Conservation (phyloP, 345 rosid genomes). For the Heritiera littoralis region DNA sequence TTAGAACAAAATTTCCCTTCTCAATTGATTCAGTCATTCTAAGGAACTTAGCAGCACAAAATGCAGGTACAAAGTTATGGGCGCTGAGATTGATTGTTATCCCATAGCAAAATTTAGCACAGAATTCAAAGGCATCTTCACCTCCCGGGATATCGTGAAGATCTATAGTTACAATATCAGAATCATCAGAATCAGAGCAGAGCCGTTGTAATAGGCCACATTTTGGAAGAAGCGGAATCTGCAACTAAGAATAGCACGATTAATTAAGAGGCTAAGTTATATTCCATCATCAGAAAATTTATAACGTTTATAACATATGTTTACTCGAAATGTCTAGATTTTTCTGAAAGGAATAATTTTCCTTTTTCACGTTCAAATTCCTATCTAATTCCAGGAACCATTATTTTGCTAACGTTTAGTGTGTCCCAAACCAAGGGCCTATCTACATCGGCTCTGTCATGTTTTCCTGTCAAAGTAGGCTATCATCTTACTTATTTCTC, state of each 20-base stretch:
- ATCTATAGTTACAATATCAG: slow-evolving; percentile 53
- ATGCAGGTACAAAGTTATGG: slow-evolving; percentile 74
- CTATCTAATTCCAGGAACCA: background rate
- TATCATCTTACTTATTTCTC: background rate
- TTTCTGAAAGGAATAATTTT: background rate
- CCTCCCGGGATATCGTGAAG: slow-evolving; percentile 95
- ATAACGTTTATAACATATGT: background rate
- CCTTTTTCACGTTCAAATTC: background rate
- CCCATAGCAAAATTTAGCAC: slow-evolving; percentile 95
- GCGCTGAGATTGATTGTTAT: slow-evolving; percentile 87
- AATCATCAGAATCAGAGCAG: slow-evolving; percentile 50
- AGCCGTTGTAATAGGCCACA: slow-evolving; percentile 79
- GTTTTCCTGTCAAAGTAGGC: background rate
- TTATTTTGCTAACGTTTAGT: background rate
- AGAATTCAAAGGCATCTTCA: slow-evolving; percentile 87
- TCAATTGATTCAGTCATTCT: slow-evolving; percentile 86
- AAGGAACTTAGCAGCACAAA: slow-evolving; percentile 91
- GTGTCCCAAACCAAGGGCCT: background rate
- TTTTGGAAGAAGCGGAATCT: slow-evolving; percentile 83
- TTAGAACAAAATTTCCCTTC: slow-evolving; percentile 70
- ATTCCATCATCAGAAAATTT: background rate
- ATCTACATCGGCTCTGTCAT: background rate
- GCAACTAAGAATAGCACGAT: slow-evolving; percentile 47
- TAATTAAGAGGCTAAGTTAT: slow-evolving; percentile 24
- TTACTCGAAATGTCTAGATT: background rate